Conservation (phyloP, 371 early-diverging fungal genomes). For the Apophysomyces ossiformis region DNA sequence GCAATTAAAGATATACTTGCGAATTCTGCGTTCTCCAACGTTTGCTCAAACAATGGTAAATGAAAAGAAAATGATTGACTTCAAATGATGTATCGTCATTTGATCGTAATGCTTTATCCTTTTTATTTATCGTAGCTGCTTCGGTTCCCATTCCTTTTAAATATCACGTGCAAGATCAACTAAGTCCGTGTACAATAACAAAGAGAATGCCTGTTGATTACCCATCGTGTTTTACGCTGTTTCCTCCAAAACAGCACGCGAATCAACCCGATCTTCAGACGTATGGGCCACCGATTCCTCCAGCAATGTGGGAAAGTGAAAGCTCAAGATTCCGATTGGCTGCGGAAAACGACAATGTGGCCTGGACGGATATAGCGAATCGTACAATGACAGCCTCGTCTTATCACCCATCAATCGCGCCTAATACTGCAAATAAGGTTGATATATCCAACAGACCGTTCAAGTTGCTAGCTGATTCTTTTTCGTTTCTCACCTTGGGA, state of each 20-base stretch:
- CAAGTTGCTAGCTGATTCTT: slow-evolving; percentile 9
- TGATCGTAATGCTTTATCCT: background rate
- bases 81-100: background rate
- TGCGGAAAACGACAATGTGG: background rate
- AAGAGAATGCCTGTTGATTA: background rate
- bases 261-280: background rate
- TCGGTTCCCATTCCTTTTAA: background rate
- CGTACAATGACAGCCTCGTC: background rate
- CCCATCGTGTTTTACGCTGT: background rate
- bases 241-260: background rate
- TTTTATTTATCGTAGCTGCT: background rate
- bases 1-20: background rate
- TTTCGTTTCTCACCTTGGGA: slow-evolving; percentile 3
- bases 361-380: background rate
- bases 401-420: background rate
- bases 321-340: background rate
- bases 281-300: background rate
- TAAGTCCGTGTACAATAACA: background rate
- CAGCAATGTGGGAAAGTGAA: background rate
- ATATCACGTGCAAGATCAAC: background rate
- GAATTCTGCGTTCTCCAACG: slow-evolving; percentile 11
- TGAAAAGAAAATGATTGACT: background rate
- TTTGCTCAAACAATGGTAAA: background rate
- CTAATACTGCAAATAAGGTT: background rate
- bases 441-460: background rate